Base-by-base conservation (phyloP, 2,329 filamentous ascomycete genomes). In the Cercospora brassicicola region DNA sequence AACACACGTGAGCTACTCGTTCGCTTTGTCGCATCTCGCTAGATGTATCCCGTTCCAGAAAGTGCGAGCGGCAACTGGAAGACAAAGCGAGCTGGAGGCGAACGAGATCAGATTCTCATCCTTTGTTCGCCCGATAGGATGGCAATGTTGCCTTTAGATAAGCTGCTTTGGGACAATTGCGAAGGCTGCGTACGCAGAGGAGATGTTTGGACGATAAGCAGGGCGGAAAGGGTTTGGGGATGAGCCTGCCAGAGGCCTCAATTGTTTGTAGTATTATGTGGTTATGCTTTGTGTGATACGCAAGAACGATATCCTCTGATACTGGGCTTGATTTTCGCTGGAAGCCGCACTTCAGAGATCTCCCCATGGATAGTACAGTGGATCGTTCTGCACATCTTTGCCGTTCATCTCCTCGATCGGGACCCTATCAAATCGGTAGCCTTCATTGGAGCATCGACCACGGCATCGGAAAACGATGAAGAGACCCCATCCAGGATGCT, bases 401-500 rank as follows among this genome's bases (percentile, higher is more conserved):
- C 26, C 61, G 5, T 55, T 64, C 30, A 39, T 56, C 20, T 59
- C 55, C 8, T 59, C 55, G 18, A 59, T 33, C 0, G 55, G 55
- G 23, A 59, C 55, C 15, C 2, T 9, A 6, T 4, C 18, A 4
- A 59, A 59, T 13, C 55, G 55, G 4, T 59, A 59, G 28, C 55
- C 55, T 3, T 42, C 2, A 31, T 26, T 42, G 9, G 5, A 23
- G 48, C 62, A 65, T 20, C 59, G 18, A 33, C 6, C 13, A 11
- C 8, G 4, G 20, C 70, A 71, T 23, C n/a, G 11, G 13, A 71
- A 68, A 2, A 45, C 63, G 6, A 71, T 51, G 51, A 68, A 67
- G 6, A 72, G 20, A 26, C 68, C 70, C 68, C 66, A 70, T 15
- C 59, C 57, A 6, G 15, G n/a, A 1, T 59, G 63, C n/a, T 33